Evolutionary conservation across 78 protist species (phyloP).

Genomic region (Neovahlkampfia damariscottae): DNA sequence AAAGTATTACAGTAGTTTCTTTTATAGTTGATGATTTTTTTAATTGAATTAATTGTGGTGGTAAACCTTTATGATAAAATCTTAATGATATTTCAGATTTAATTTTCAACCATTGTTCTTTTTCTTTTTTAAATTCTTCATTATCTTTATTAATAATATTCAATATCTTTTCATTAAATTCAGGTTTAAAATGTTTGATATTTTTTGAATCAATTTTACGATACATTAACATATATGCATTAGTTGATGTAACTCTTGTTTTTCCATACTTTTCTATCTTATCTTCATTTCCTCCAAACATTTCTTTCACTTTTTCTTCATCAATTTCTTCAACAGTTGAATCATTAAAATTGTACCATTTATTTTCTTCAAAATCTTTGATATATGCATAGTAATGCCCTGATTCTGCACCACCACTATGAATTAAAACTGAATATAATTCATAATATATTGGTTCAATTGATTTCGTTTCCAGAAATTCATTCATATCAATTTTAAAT

Average conservation of each 20-base stretch:
- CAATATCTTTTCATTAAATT: neutral
- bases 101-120: neutral
- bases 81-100: neutral
- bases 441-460: neutral
- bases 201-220: conserved; percentile 22
- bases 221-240: conserved; percentile 87
- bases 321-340: conserved; percentile 7
- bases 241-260: conserved; percentile 1
- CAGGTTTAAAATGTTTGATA: neutral
- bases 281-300: neutral
- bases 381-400: conserved; percentile 93
- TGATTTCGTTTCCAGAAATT: neutral
- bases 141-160: neutral
- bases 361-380: conserved; percentile 34
- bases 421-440: conserved; percentile 78
- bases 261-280: neutral
- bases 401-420: conserved; percentile 78
- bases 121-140: neutral
- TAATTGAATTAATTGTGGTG: neutral
- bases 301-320: conserved; percentile 48
- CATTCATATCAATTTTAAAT: neutral
- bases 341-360: conserved; percentile 57
- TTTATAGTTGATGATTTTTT: neutral
- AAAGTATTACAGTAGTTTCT: no score
- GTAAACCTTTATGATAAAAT: neutral